These are phyloP conservation scores for Marasmius sp. DNA, from an alignment of 1,284 basidiomycete species.

Conservation along the genomic window DNA sequence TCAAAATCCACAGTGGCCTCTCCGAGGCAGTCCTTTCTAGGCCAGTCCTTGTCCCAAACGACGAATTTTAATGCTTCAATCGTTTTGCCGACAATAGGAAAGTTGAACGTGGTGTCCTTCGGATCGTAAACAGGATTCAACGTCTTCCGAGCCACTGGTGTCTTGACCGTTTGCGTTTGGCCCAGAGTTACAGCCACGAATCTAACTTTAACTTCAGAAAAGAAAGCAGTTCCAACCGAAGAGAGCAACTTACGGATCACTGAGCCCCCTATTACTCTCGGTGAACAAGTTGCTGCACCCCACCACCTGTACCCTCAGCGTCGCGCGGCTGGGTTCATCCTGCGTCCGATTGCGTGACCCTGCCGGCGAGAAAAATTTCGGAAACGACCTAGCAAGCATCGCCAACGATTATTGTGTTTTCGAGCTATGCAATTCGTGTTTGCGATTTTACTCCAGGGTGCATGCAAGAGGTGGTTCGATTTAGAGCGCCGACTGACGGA, in stretches of 20 bases:
- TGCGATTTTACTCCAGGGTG: too few species aligned
- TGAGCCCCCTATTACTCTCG: conserved; percentile 64
- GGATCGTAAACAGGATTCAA: conserved; percentile 74
- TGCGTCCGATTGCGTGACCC: too few species aligned
- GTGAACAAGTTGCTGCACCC: conserved; percentile 60
- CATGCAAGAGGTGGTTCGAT: too few species aligned
- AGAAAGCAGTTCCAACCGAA: too few species aligned
- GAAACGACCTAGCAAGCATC: too few species aligned
- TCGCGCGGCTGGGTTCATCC: too few species aligned
- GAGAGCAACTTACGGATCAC: conserved; percentile 80
- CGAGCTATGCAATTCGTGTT: too few species aligned
- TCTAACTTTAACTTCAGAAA: conserved; percentile 44
- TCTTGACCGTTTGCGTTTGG: conserved; percentile 64
- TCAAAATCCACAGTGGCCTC: conserved; percentile 78
- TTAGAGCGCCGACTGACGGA: too few species aligned
- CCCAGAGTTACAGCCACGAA: conserved; percentile 75
- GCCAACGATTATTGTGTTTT: too few species aligned
- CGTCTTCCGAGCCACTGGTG: conserved; percentile 78
- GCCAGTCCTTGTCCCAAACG: conserved; percentile 90
- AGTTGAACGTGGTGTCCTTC: conserved; percentile 84
- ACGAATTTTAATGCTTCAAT: conserved; percentile 83
- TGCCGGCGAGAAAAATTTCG: too few species aligned
- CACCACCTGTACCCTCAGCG: conserved; percentile 65
- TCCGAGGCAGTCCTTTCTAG: conserved; percentile 90
- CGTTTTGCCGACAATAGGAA: conserved; percentile 77